phyloP scores from a whole-genome alignment of 257 asterid species.

The Nicotiana tomentosiformis region DNA sequence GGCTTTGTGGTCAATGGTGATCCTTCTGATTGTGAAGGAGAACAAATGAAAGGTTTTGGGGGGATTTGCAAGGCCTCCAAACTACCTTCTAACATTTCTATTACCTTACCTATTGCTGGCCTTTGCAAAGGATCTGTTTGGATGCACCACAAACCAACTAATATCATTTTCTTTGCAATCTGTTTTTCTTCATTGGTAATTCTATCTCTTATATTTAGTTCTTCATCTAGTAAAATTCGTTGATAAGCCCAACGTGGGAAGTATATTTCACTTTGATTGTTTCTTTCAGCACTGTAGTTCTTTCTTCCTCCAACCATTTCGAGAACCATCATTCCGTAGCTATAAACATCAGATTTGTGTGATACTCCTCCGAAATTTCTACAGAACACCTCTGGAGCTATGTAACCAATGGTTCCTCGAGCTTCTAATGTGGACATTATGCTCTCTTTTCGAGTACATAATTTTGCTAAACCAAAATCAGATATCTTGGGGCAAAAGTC shows the following conservation, averaged over 20 bases:
- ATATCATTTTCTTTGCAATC: constrained; percentile 14
- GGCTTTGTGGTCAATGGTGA: neutral
- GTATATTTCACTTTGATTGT: constrained; percentile 5
- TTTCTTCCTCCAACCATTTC: constrained; percentile 26
- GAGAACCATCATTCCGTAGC: constrained; percentile 30
- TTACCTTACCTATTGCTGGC: constrained; percentile 12
- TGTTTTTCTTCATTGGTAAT: constrained; percentile 5
- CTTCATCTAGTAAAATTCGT: neutral
- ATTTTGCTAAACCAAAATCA: constrained; percentile 23
- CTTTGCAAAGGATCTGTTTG: constrained; percentile 16
- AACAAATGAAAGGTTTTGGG: constrained; percentile 19
- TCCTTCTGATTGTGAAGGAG: neutral
- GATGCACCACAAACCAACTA: constrained; percentile 24
- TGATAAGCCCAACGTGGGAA: constrained; percentile 23
- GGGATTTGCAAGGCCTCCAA: constrained; percentile 7
- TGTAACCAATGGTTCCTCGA: constrained; percentile 23
- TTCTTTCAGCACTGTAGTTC: neutral
- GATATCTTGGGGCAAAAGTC: constrained; percentile 24
- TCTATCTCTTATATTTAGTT: neutral
- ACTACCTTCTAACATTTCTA: constrained; percentile 19
- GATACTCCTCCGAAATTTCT: constrained; percentile 21
- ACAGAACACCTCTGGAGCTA: constrained; percentile 23
- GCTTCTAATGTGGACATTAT: constrained; percentile 8
- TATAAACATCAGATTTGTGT: constrained; percentile 23
- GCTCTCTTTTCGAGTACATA: constrained; percentile 13